Percentiles rank a stretch among this genome's conserved stretches.
Evolutionary conservation across 768 basidiomycete species (phyloP).

Genomic region (Russula foetens): DNA sequence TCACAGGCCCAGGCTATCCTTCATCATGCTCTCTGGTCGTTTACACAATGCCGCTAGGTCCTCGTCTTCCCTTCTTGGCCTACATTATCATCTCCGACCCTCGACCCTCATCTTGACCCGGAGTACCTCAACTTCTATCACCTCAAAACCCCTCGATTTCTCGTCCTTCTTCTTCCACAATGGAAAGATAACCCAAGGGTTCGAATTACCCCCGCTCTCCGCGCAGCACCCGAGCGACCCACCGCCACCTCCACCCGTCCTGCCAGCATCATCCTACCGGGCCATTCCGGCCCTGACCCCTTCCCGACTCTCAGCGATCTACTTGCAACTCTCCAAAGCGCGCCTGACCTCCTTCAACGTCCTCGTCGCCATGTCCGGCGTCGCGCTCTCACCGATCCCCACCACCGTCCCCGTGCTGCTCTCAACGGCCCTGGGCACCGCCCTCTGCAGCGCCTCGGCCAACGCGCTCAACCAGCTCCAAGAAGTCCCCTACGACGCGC

Average conservation of each 20-base stretch:
- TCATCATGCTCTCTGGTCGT: background rate
- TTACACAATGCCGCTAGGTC: conserved; percentile 4
- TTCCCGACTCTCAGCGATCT: conserved; percentile 50
- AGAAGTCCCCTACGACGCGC: conserved; percentile 93
- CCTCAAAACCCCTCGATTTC: conserved; percentile 4
- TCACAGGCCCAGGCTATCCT: too few relatives aligned
- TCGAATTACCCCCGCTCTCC: background rate
- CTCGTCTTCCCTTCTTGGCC: background rate
- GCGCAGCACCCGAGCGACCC: background rate
- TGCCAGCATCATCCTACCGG: conserved; percentile 19
- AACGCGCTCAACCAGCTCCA: conserved; percentile 93
- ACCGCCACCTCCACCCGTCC: conserved; percentile 12
- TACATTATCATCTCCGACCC: conserved; percentile 1
- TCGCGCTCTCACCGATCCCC: conserved; percentile 87
- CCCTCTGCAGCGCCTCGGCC: conserved; percentile 86
- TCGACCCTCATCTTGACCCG: conserved; percentile 13
- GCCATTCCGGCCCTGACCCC: conserved; percentile 36
- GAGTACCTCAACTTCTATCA: background rate
- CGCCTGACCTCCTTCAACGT: conserved; percentile 79
- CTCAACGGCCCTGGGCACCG: conserved; percentile 82
- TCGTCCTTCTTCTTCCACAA: conserved; percentile 15
- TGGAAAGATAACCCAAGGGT: background rate
- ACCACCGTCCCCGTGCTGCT: conserved; percentile 78
- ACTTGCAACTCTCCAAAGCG: conserved; percentile 76
- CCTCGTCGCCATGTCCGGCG: conserved; percentile 84